These are phyloP conservation scores for Neurospora sp. DNA, from an alignment of 495 filamentous ascomycete species.

Conservation along the genomic window DNA sequence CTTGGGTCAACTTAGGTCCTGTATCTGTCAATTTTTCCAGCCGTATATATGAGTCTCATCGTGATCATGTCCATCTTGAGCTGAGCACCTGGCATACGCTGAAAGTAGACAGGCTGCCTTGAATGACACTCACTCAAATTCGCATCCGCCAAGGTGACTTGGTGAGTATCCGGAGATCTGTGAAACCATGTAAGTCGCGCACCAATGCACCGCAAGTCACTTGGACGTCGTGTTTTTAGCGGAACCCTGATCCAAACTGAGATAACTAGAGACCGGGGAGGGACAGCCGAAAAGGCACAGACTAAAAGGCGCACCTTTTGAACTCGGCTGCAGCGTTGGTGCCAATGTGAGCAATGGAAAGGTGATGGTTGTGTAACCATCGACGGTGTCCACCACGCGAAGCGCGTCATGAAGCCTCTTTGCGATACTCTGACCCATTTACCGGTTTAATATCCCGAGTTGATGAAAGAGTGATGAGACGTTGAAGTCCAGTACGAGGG, in stretches of 20 bases:
- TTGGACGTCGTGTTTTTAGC: not conserved
- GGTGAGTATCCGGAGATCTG: not conserved
- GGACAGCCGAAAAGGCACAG: not conserved
- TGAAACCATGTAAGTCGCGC: not conserved
- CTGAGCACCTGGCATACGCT: not conserved
- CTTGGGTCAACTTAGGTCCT: not conserved
- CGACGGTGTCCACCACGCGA: slow-evolving; percentile 5
- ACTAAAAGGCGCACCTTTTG: not conserved
- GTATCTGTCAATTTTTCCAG: not conserved
- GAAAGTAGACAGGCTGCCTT: not conserved
- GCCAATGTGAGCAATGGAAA: not conserved
- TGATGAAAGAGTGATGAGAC: not conserved
- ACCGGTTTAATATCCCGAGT: not conserved
- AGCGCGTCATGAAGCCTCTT: not conserved
- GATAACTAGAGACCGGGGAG: not conserved
- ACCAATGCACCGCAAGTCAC: not conserved
- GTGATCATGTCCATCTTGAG: not conserved
- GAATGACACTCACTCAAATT: not conserved
- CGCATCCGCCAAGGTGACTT: not conserved
- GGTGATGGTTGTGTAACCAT: slow-evolving; percentile 4
- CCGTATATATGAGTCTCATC: not conserved
- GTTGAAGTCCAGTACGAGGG: not conserved
- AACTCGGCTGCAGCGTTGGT: not conserved
- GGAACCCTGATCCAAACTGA: not conserved
- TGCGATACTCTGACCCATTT: not conserved